Evolutionary conservation across 768 basidiomycete genomes (phyloP).

Genomic region (Kwoniella botswanensis): DNA sequence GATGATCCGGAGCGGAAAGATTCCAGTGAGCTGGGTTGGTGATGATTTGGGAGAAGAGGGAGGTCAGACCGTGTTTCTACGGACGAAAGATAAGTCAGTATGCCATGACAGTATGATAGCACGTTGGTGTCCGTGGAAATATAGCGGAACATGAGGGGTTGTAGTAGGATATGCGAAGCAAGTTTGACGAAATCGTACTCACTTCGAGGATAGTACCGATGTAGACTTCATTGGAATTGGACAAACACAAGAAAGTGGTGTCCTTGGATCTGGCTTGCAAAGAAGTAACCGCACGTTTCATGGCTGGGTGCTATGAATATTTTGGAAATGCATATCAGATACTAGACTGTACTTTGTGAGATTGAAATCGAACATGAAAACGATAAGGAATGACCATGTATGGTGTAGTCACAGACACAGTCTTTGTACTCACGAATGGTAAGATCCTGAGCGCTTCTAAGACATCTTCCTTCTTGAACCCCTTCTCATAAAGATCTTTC

Average conservation of each 20-base stretch:
- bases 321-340: neutral
- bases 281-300: slow-evolving; percentile 82
- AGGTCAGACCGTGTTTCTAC: slow-evolving; percentile 74
- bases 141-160: neutral
- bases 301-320: slow-evolving; percentile 82
- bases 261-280: slow-evolving; percentile 71
- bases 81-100: neutral
- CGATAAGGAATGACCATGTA: too few relatives aligned
- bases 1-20: slow-evolving; percentile 64
- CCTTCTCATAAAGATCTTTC: slow-evolving; percentile 71
- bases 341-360: neutral
- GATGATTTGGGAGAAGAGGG: slow-evolving; percentile 79
- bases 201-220: slow-evolving; percentile 89
- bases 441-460: slow-evolving; percentile 75
- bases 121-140: neutral
- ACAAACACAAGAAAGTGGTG: slow-evolving; percentile 86
- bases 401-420: too few relatives aligned
- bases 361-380: too few relatives aligned
- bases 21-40: slow-evolving; percentile 93
- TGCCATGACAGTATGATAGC: neutral
- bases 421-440: slow-evolving; percentile 73
- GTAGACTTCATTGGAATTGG: slow-evolving; percentile 91
- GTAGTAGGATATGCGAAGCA: too few relatives aligned
- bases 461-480: slow-evolving; percentile 74
- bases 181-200: slow-evolving; percentile 14